Evolutionary conservation across 257 asterid genomes (phyloP).

Genomic region (Gardenia jasminoides): DNA sequence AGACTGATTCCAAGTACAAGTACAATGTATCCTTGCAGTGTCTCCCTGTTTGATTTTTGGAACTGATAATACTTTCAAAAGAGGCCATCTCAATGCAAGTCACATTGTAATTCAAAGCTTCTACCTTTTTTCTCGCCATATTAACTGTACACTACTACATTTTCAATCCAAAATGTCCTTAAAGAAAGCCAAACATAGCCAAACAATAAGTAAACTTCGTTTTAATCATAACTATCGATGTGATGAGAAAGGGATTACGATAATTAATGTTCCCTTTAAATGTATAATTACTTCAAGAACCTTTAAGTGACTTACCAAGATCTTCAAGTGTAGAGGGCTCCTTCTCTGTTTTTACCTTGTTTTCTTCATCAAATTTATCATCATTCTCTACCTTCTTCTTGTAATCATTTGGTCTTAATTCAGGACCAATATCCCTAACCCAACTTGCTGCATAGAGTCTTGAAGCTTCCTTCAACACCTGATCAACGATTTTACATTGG

Average conservation of each 20-base stretch:
- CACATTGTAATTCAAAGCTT: background rate
- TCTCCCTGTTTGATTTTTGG: background rate
- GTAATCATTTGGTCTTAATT: slow-evolving; percentile 79
- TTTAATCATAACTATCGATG: background rate
- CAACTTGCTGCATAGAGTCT: slow-evolving; percentile 86
- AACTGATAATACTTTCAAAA: background rate
- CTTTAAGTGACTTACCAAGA: slow-evolving; percentile 51
- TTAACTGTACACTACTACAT: background rate
- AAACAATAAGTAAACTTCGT: background rate
- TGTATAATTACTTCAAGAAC: background rate
- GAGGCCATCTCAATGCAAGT: background rate
- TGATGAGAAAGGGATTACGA: background rate
- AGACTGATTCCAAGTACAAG: background rate
- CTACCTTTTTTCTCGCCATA: background rate
- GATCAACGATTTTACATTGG: slow-evolving; percentile 12
- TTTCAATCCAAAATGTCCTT: background rate
- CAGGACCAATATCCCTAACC: slow-evolving; percentile 95
- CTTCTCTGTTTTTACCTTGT: slow-evolving; percentile 32
- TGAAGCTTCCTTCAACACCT: slow-evolving; percentile 86
- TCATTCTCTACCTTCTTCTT: slow-evolving; percentile 43
- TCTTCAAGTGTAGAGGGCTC: slow-evolving; percentile 89
- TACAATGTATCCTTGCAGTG: background rate
- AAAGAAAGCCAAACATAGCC: background rate
- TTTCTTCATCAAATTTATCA: slow-evolving; percentile 25
- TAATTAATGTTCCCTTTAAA: background rate